Conservation (phyloP, 768 basidiomycete genomes). For the Lentinula boryana region DNA sequence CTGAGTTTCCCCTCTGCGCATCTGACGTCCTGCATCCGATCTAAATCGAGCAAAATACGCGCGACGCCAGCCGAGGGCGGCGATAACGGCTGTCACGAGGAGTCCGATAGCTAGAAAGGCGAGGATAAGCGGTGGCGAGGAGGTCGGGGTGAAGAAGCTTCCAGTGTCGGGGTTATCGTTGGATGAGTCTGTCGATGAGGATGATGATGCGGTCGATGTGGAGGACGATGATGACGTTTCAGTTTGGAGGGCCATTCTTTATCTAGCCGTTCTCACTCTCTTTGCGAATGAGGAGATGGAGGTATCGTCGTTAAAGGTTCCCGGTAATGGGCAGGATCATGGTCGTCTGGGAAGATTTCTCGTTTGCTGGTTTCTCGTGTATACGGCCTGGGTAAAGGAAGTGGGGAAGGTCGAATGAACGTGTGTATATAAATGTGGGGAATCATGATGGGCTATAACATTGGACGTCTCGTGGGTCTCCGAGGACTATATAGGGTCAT, state of each 20-base stretch:
- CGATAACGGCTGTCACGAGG: neutral
- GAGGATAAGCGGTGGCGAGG: neutral
- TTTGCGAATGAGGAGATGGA: neutral
- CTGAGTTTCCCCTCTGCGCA: neutral
- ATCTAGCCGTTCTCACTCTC: neutral
- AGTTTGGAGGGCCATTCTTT: neutral
- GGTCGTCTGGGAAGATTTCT: neutral
- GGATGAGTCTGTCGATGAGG: neutral
- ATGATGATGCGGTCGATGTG: neutral
- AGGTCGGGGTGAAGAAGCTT: neutral
- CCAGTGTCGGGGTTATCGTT: neutral
- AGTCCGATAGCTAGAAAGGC: conserved; percentile 3
- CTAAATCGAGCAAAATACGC: neutral
- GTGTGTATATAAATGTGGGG: neutral
- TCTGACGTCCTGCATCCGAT: neutral
- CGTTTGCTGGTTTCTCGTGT: neutral
- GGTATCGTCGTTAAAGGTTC: neutral
- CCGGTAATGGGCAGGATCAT: neutral
- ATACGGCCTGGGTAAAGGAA: neutral
- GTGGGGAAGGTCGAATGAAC: neutral
- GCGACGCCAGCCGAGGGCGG: conserved; percentile 1
- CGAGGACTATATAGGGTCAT: neutral
- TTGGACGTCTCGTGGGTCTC: neutral
- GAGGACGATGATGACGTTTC: neutral
- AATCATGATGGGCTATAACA: neutral